phyloP scores from a whole-genome alignment of 345 rosid genomes.

The Hevea brasiliensis region DNA sequence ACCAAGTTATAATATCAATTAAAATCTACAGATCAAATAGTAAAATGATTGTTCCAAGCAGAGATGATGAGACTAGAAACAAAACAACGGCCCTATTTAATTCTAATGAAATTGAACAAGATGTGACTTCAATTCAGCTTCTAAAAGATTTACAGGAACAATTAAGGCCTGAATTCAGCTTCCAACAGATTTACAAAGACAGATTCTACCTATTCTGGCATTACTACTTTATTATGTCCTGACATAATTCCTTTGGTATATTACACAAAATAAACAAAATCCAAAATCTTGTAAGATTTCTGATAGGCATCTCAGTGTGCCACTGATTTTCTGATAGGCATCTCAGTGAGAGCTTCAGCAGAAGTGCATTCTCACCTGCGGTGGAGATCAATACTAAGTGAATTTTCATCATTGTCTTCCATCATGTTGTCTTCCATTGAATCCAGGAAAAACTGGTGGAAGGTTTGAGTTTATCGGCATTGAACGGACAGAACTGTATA shows the following conservation, averaged over 20 bases:
- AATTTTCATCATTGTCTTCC: constrained; percentile 44
- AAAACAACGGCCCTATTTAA: too few species aligned
- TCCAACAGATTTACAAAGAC: too few species aligned
- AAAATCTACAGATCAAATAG: too few species aligned
- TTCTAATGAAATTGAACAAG: too few species aligned
- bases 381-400: constrained; percentile 6
- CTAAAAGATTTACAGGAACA: constrained; percentile 3
- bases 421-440: constrained; percentile 33
- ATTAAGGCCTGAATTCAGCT: too few species aligned
- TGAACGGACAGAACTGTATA: constrained; percentile 55
- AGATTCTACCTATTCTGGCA: background rate
- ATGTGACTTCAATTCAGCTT: too few species aligned
- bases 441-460: constrained; percentile 51
- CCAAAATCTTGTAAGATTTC: background rate
- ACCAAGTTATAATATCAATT: too few species aligned
- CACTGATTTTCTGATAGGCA: background rate
- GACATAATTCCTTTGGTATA: background rate
- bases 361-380: background rate
- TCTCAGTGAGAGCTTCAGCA: background rate
- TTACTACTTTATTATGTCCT: constrained; percentile 15
- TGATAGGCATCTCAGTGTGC: too few species aligned
- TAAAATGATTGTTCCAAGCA: too few species aligned
- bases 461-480: constrained; percentile 34
- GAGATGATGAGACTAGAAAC: too few species aligned
- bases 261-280: constrained; percentile 22